Evolutionary conservation across 176 grass and related monocot genomes (phyloP).

Genomic region (Saccharum officinarum): DNA sequence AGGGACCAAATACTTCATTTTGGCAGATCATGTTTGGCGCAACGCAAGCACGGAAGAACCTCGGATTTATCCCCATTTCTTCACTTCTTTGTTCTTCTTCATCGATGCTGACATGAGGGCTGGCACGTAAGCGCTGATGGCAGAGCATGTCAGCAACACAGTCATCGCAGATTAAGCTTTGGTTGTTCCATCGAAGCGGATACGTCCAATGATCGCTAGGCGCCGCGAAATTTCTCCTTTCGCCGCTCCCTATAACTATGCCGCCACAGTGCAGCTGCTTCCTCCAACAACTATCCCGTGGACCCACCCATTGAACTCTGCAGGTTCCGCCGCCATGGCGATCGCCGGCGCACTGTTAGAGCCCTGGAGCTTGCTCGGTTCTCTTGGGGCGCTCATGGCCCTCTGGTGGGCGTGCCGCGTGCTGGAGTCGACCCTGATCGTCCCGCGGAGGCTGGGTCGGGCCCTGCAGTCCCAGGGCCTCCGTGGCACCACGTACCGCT

Average conservation of each 20-base stretch:
- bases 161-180: not conserved
- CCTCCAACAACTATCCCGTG: not conserved
- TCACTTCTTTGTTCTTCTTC: not conserved
- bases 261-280: not conserved
- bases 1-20: not conserved
- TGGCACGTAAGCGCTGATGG: constrained; percentile 15
- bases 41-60: not conserved
- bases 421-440: constrained; percentile 28
- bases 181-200: constrained; percentile 25
- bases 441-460: constrained; percentile 35
- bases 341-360: not conserved
- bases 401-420: constrained; percentile 6
- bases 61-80: not conserved
- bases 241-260: not conserved
- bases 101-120: not conserved
- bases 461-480: constrained; percentile 54
- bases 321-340: not conserved
- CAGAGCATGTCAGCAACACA: constrained; percentile 4
- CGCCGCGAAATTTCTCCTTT: not conserved
- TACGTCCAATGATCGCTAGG: not conserved
- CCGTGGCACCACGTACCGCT: constrained; percentile 36
- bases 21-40: not conserved
- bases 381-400: constrained; percentile 4
- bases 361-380: constrained; percentile 20
- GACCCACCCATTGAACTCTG: not conserved